Conservation (phyloP, 179 eudicot species). For the Spergularia azorica region DNA sequence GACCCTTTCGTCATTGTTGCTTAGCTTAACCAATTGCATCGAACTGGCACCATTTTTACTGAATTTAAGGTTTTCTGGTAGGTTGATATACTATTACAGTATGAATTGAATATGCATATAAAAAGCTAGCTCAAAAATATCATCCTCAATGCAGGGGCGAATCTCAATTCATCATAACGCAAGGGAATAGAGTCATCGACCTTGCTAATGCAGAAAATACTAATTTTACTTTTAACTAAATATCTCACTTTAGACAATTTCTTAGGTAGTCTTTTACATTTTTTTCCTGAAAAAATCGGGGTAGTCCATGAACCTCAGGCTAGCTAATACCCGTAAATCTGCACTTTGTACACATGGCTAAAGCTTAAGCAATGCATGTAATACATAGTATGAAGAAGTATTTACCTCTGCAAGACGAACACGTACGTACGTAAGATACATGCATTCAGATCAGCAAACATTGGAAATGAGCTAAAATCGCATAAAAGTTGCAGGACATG, state of each 20-base stretch:
- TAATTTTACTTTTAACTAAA: too few relatives aligned
- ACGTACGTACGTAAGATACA: background rate
- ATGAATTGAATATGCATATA: too few relatives aligned
- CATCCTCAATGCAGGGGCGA: too few relatives aligned
- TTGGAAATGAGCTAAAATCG: slow-evolving; percentile 1
- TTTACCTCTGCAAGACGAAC: slow-evolving; percentile 3
- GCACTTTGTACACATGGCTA: background rate
- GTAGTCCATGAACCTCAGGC: too few relatives aligned
- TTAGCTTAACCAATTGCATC: background rate
- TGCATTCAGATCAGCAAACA: background rate
- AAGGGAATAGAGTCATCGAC: too few relatives aligned
- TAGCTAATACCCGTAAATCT: background rate
- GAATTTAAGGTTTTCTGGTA: background rate
- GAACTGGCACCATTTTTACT: slow-evolving; percentile 8
- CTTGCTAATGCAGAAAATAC: too few relatives aligned
- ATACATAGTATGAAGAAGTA: background rate
- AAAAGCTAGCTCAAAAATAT: too few relatives aligned
- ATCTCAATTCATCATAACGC: too few relatives aligned
- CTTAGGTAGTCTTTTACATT: too few relatives aligned
- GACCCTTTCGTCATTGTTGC: background rate
- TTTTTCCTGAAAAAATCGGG: too few relatives aligned
- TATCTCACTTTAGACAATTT: too few relatives aligned
- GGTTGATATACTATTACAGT: too few relatives aligned
- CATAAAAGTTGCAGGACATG: background rate
- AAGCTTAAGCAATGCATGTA: background rate